Conservation (phyloP, 2,329 filamentous ascomycete species). For the Cryphonectria naterciae region DNA sequence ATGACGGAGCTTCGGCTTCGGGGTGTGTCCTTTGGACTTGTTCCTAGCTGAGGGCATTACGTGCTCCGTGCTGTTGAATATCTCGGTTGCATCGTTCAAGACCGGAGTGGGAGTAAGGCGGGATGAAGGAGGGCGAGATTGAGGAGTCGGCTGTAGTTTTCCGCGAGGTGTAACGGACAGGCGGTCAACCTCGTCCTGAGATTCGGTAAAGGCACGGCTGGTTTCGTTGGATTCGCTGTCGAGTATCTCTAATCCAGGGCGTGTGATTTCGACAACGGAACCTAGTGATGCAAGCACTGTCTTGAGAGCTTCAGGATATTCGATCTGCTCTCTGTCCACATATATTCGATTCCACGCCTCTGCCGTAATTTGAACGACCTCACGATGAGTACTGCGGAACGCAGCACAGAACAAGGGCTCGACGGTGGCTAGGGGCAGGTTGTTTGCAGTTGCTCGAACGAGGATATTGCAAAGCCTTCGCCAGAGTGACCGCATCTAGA, state of each 20-base stretch:
- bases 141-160: slow-evolving; percentile 32
- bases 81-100: slow-evolving; percentile 39
- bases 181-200: slow-evolving; percentile 50
- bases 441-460: slow-evolving; percentile 41
- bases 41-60: slow-evolving; percentile 35
- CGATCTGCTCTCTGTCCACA: slow-evolving; percentile 59
- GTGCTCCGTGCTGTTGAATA: slow-evolving; percentile 22
- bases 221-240: slow-evolving; percentile 45
- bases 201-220: slow-evolving; percentile 50
- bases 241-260: slow-evolving; percentile 49
- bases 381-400: slow-evolving; percentile 61
- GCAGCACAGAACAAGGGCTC: slow-evolving; percentile 59
- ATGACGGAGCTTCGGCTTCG: slow-evolving; percentile 66
- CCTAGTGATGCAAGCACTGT: slow-evolving; percentile 63
- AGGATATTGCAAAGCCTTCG: slow-evolving; percentile 49
- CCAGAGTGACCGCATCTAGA: slow-evolving; percentile 56
- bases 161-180: slow-evolving; percentile 36
- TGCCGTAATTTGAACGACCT: slow-evolving; percentile 55
- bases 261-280: slow-evolving; percentile 52
- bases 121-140: slow-evolving; percentile 33
- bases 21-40: slow-evolving; percentile 38
- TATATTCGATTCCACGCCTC: slow-evolving; percentile 73
- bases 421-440: slow-evolving; percentile 55
- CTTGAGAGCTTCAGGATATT: slow-evolving; percentile 69
- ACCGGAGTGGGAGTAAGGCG: slow-evolving; percentile 39